Evolutionary conservation across 768 basidiomycete species (phyloP).

Genomic region (Suillus americanus): DNA sequence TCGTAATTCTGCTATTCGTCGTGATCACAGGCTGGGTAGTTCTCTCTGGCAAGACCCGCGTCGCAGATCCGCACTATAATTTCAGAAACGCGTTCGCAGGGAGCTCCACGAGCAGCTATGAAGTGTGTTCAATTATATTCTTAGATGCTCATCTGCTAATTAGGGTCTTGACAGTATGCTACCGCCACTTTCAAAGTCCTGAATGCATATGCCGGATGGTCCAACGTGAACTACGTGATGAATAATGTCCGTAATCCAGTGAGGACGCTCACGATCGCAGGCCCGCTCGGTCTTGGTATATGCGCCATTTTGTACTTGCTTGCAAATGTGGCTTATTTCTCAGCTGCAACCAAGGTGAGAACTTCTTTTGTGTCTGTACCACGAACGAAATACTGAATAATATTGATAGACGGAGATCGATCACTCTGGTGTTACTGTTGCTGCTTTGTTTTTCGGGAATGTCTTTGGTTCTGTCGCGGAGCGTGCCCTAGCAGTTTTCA

Average conservation of each 20-base stretch:
- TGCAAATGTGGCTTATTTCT: slow-evolving; percentile 59
- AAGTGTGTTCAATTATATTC: slow-evolving; percentile 25
- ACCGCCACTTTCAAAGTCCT: slow-evolving; percentile 62
- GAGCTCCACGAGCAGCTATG: slow-evolving; percentile 51
- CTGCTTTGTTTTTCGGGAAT: slow-evolving; percentile 56
- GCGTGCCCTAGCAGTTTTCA: slow-evolving; percentile 54
- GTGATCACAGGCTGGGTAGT: slow-evolving; percentile 62
- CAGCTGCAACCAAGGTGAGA: slow-evolving; percentile 29
- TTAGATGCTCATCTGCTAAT: neutral
- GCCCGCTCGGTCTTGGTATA: slow-evolving; percentile 55
- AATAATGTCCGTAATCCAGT: slow-evolving; percentile 62
- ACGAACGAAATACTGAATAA: neutral
- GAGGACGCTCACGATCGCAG: slow-evolving; percentile 61
- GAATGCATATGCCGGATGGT: slow-evolving; percentile 50
- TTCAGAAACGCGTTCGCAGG: slow-evolving; percentile 59
- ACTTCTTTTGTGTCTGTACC: neutral
- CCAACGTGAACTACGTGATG: slow-evolving; percentile 56
- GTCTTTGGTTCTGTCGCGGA: slow-evolving; percentile 56
- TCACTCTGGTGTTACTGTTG: slow-evolving; percentile 53
- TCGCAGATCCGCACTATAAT: slow-evolving; percentile 57
- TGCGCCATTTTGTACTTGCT: slow-evolving; percentile 53
- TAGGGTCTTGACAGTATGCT: slow-evolving; percentile 45
- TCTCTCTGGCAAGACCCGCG: slow-evolving; percentile 53
- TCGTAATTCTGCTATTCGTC: slow-evolving; percentile 51
- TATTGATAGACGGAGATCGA: slow-evolving; percentile 41